Base-by-base conservation (phyloP, 2,329 filamentous ascomycete genomes). In the Karstenula rhodostoma region DNA sequence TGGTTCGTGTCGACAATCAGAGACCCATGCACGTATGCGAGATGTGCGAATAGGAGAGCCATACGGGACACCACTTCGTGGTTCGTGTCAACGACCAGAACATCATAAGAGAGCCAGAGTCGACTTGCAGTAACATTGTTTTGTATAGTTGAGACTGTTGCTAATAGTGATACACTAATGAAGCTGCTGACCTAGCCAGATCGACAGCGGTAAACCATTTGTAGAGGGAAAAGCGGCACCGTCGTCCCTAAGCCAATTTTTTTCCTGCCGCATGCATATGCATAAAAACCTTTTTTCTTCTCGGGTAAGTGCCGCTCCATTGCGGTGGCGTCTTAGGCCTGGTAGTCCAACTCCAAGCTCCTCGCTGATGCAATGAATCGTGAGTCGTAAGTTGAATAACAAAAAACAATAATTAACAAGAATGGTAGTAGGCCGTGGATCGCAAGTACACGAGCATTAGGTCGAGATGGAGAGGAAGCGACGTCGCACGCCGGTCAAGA, bases 381-480 rank as follows among this genome's bases (percentile, higher is more conserved):
- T 76, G 60, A 66, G 52, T 72, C 66, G 64, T 73, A 62, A 61
- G 57, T 55, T 57, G 51, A 58, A 58, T 65, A 60, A 48, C 50
- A 56, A 61, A 52, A 57, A 65, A 69, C 51, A 62, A 49, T 60
- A 59, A 60, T 23, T 68, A 70, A 69, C 60, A 54, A 57, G 62
- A 72, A 71, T 51, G 47, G 59, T 66, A 70, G 32, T 57, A 47
- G 58, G 54, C 49, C 51, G 60, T 64, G 44, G 44, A 32, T 60
- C 59, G 61, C 65, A 54, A 46, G 8, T 7, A 13, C 15, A 62
- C 58, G 48, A 64, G 61, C 46, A 63, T 78, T 62, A 78, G n/a
- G 74, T 76, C 22, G 70, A 72, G 53, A 78, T 77, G 52, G 73
- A 78, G 48, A 78, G 69, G 35, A 73, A 69, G 33, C 72, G 72